Percentiles rank a stretch among this genome's conserved stretches.
Evolutionary conservation across 2,329 filamentous ascomycete genomes (phyloP).

Genomic region (Penicillium glabrum): DNA sequence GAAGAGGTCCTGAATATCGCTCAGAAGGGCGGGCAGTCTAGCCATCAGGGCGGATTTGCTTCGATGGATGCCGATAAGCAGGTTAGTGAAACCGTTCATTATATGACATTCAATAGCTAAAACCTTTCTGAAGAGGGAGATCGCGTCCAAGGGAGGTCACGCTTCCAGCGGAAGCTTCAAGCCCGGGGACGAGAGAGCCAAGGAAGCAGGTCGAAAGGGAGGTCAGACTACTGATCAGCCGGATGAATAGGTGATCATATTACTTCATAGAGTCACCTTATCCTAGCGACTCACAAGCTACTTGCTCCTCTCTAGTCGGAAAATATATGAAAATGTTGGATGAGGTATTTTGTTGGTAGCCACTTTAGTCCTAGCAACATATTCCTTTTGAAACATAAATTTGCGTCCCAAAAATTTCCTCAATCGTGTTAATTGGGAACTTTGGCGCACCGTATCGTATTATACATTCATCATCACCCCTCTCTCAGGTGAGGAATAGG

Average conservation of each 20-base stretch:
- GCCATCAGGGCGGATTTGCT: conserved; percentile 30
- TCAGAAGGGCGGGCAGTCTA: conserved; percentile 34
- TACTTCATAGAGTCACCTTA: neutral
- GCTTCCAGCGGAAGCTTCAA: conserved; percentile 57
- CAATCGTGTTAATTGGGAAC: too few relatives aligned
- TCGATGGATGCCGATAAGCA: conserved; percentile 32
- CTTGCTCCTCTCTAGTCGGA: neutral
- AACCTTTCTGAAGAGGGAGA: conserved; percentile 45
- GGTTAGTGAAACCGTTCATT: conserved; percentile 13
- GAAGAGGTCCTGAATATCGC: conserved; percentile 48
- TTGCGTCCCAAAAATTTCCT: neutral
- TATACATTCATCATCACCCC: too few relatives aligned
- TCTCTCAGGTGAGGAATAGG: too few relatives aligned
- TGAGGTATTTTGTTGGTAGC: neutral
- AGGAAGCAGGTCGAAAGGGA: conserved; percentile 57
- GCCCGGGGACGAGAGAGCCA: conserved; percentile 52
- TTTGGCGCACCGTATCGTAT: too few relatives aligned
- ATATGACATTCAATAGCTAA: neutral
- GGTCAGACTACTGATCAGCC: neutral
- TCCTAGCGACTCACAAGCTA: neutral
- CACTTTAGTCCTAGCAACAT: neutral
- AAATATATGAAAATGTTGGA: neutral
- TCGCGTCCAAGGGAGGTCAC: conserved; percentile 57
- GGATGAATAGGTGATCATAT: neutral
- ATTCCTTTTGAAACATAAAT: neutral